phyloP scores from a whole-genome alignment of 2,329 filamentous ascomycete species.

The Alternaria solani region DNA sequence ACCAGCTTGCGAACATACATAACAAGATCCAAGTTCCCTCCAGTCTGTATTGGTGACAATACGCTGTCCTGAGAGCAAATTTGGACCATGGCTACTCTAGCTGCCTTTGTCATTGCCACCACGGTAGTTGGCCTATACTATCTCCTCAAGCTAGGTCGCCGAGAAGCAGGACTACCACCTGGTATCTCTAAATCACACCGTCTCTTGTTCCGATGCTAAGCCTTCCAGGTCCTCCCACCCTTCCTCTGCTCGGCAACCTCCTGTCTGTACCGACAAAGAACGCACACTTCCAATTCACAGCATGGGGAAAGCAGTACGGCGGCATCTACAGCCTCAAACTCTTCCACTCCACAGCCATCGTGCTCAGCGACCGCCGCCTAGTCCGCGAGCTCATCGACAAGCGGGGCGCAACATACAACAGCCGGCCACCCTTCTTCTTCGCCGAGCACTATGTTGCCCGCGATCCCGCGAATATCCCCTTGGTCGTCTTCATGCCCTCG shows the following conservation, averaged over 20 bases:
- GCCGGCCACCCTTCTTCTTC: conserved; percentile 6
- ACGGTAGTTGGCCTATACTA: neutral
- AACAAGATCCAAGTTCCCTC: no score
- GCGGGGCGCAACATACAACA: conserved; percentile 10
- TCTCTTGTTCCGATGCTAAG: neutral
- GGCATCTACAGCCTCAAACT: conserved; percentile 18
- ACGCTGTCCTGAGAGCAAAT: neutral
- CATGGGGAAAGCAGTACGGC: conserved; percentile 17
- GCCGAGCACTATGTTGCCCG: conserved; percentile 51
- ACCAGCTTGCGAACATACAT: no score
- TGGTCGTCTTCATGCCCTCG: conserved; percentile 55
- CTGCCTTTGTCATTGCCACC: neutral
- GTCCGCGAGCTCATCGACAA: conserved; percentile 19
- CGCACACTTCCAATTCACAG: conserved; percentile 34
- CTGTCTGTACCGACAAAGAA: conserved; percentile 8
- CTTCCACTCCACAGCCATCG: conserved; percentile 7
- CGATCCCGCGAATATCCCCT: conserved; percentile 55
- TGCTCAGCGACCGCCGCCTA: conserved; percentile 11
- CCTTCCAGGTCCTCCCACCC: conserved; percentile 10
- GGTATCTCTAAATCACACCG: neutral
- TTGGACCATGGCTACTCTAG: neutral
- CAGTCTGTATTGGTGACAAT: neutral
- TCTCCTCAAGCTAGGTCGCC: neutral
- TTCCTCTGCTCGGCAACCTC: conserved; percentile 11
- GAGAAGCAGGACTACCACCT: conserved; percentile 2